A percentile compares a stretch with the other conserved stretches of the same genome.
Conservation (phyloP, 768 basidiomycete genomes). For the Auricularia cornea region DNA sequence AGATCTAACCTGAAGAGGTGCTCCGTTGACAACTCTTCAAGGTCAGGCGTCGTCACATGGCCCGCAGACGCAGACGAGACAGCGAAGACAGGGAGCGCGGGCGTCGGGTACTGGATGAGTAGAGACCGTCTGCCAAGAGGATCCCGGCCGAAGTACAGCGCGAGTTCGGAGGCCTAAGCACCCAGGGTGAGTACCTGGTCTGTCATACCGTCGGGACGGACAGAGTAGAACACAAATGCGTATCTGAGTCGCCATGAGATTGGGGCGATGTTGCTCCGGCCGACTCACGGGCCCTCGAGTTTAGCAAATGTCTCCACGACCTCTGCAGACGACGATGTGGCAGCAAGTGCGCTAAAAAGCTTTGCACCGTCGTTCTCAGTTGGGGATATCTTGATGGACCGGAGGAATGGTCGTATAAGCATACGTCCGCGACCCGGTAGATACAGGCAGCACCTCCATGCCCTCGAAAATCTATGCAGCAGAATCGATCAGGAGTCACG, state of each 20-base stretch:
- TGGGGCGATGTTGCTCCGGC: neutral
- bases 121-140: conserved; percentile 84
- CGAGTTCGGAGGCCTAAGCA: conserved; percentile 9
- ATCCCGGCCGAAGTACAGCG: conserved; percentile 70
- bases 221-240: conserved; percentile 74
- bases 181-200: too few species aligned
- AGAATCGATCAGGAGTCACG: conserved; percentile 2
- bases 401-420: neutral
- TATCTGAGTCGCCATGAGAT: conserved; percentile 38
- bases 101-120: conserved; percentile 54
- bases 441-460: conserved; percentile 42
- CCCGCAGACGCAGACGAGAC: conserved; percentile 62
- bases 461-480: conserved; percentile 62
- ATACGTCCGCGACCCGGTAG: too few species aligned
- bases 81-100: conserved; percentile 42
- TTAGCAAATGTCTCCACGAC: conserved; percentile 44
- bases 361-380: conserved; percentile 69
- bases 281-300: conserved; percentile 76
- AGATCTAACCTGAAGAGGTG: conserved; percentile 50
- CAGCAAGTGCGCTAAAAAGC: conserved; percentile 30
- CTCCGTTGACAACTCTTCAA: conserved; percentile 57
- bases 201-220: too few species aligned
- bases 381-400: conserved; percentile 35
- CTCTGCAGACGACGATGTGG: conserved; percentile 23
- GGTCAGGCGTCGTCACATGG: conserved; percentile 31